Evolutionary conservation across 805 yeast genomes (phyloP), one percentile per base, ranked within the genome.

Genomic region (Yamadazyma kitorensis): DNA sequence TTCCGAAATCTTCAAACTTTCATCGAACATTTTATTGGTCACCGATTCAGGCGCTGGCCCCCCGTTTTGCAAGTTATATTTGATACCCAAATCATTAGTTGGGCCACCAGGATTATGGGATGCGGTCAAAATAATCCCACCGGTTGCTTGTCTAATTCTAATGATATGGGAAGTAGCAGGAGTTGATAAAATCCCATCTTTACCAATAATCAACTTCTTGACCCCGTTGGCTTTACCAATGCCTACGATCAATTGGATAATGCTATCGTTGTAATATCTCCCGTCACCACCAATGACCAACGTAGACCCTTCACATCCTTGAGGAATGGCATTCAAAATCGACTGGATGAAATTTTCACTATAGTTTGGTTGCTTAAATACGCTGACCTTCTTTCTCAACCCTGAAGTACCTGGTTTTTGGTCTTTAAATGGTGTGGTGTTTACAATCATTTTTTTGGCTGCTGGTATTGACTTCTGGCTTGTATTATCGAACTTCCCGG

Each of bases 361-460:
- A 66, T 91, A 91, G 57, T 86, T 68, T 9, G 71, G 68, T 50
- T 78, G 80, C 63, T 86, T 78, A 68, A 91, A 91, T 17, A 86
- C 89, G 16, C 70, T 72, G 27, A 91, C 95, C 66, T 83, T 88
- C 72, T 91, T 91, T 54, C 98, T 78, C 31, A 91, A 77, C 16
- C 98, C 98, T 6, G 98, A 91, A 15, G 98, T 91, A 23, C 98
- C 98, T 9, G 98, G 98, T 59, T 89, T 93, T 60, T 91, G 98
- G 64, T 89, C 98, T 27, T 63, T 71, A 61, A 77, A 91, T 1
- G 96, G 80, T 9, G 73, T 78, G 15, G 98, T 89, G 29, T 23
- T n/a, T n/a, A n/a, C n/a, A n/a, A n/a, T n/a, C n/a, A n/a, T n/a
- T n/a, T n/a, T n/a, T n/a, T n/a, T n/a, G n/a, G n/a, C n/a, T n/a